Evolutionary conservation across 768 basidiomycete species (phyloP).

Genomic region (Lactarius trivialis): DNA sequence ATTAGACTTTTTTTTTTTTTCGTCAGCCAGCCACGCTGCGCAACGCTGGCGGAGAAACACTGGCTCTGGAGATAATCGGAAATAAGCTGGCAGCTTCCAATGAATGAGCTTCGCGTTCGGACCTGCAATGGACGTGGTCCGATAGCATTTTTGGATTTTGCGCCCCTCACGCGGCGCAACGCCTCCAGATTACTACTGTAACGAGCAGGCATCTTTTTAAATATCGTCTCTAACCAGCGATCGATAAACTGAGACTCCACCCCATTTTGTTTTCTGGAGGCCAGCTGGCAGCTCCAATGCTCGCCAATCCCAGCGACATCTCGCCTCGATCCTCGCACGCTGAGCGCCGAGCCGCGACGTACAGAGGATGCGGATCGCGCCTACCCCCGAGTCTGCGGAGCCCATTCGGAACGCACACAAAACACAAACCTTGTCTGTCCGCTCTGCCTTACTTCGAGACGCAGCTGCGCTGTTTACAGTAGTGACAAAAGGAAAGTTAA

Average conservation of each 20-base stretch:
- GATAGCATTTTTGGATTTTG: neutral
- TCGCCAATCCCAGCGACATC: neutral
- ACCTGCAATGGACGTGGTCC: neutral
- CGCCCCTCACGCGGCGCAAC: neutral
- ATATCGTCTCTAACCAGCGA: neutral
- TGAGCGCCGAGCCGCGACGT: neutral
- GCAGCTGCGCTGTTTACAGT: neutral
- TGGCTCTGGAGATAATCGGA: neutral
- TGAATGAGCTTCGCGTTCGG: neutral
- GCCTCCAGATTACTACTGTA: neutral
- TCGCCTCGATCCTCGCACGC: neutral
- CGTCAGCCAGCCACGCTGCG: neutral
- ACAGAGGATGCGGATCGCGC: neutral
- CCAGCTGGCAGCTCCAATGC: neutral
- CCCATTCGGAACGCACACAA: neutral
- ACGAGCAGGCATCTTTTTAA: neutral
- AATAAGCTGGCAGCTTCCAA: neutral
- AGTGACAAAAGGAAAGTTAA: neutral
- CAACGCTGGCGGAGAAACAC: neutral
- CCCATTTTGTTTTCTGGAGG: neutral
- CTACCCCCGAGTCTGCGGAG: neutral
- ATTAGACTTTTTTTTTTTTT: neutral
- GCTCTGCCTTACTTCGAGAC: neutral
- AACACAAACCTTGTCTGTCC: neutral
- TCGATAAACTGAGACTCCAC: neutral